Percentiles rank a stretch among this genome's conserved stretches.
phyloP scores from a whole-genome alignment of 306 rosid genomes.

The Citrullus mucosospermus region DNA sequence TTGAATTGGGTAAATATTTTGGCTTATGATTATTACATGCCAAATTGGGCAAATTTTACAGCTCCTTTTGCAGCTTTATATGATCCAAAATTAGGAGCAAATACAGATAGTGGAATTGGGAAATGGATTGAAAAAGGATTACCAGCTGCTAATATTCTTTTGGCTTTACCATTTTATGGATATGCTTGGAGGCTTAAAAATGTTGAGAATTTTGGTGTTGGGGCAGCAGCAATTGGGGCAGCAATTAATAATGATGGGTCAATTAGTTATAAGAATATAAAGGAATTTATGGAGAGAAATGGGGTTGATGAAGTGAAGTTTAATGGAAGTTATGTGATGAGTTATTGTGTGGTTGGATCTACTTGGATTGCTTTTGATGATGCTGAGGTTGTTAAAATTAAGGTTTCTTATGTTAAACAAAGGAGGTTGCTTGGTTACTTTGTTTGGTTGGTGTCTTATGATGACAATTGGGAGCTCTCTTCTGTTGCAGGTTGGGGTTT shows the following conservation, averaged over 20 bases:
- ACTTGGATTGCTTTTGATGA: constrained; percentile 37
- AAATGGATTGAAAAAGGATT: constrained; percentile 5
- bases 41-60: constrained; percentile 13
- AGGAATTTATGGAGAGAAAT: constrained; percentile 3
- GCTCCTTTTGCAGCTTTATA: constrained; percentile 20
- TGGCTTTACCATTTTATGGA: constrained; percentile 29
- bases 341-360: constrained; percentile 21
- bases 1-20: constrained; percentile 32
- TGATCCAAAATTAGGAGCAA: background rate
- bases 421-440: constrained; percentile 27
- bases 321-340: constrained; percentile 3
- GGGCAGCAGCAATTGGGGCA: constrained; percentile 23
- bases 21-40: constrained; percentile 32
- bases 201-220: constrained; percentile 10
- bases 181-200: constrained; percentile 16
- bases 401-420: constrained; percentile 25
- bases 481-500: constrained; percentile 2
- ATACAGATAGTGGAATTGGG: constrained; percentile 12
- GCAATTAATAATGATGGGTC: constrained; percentile 8
- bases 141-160: constrained; percentile 14
- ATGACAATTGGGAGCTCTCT: background rate
- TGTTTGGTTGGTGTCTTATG: constrained; percentile 16
- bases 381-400: constrained; percentile 12
- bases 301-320: background rate
- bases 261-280: constrained; percentile 8